Conservation (phyloP, 768 basidiomycete species). For the Lentinula sp. region DNA sequence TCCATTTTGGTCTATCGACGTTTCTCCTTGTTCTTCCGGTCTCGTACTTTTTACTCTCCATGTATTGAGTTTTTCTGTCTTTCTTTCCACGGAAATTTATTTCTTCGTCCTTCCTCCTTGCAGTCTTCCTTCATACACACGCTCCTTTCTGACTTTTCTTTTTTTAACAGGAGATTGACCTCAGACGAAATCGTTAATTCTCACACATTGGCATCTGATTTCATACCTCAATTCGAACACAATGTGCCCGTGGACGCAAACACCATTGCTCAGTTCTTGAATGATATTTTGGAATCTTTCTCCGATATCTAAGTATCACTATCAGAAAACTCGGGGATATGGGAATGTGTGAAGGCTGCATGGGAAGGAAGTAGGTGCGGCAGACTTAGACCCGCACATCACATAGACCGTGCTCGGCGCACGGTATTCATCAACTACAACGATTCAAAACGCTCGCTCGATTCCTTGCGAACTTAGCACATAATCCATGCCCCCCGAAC, state of each 20-base stretch:
- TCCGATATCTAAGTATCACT: background rate
- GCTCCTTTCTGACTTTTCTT: background rate
- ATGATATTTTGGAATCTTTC: conserved; percentile 11
- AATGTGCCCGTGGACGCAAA: conserved; percentile 31
- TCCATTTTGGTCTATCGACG: no score
- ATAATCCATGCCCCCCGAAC: no score
- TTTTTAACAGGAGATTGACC: conserved; percentile 26
- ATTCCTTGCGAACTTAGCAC: no score
- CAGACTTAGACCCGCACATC: background rate
- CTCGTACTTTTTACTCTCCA: no score
- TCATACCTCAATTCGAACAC: conserved; percentile 14
- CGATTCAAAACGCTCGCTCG: no score
- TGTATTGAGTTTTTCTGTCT: no score
- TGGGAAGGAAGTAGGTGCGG: background rate
- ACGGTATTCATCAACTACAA: no score
- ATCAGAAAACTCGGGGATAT: no score
- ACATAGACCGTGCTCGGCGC: no score
- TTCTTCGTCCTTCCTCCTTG: background rate
- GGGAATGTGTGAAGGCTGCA: no score
- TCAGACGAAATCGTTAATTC: conserved; percentile 11
- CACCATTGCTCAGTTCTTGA: conserved; percentile 36
- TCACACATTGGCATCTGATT: conserved; percentile 23
- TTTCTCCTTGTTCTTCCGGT: no score
- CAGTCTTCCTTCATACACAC: background rate
- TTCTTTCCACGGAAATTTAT: no score